Evolutionary conservation across 2,329 filamentous ascomycete species (phyloP), one percentile per base, ranked within the genome.

Genomic region (Clarireedia monteithiana): DNA sequence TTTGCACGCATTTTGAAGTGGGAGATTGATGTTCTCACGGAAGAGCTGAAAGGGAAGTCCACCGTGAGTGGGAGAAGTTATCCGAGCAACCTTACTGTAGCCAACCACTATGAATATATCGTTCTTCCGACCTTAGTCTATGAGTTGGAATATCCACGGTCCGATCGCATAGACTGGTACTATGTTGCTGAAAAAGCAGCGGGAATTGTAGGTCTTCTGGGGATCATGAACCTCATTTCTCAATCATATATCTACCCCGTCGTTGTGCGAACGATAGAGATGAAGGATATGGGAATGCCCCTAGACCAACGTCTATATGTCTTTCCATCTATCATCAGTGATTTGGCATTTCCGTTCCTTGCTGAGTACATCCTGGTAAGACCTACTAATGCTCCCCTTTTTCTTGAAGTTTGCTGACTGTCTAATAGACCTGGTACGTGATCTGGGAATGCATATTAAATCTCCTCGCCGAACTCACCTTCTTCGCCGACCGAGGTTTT

Each of bases 401-500:
- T 45, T 24, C 10, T 15, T 26, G 5, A 14, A n/a, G 6, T 40
- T 34, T 27, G 48, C 58, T 61, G 54, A 61, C 46, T n/a, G 7
- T 48, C 20, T 20, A 50, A 76, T 72, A 77, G 56, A 78, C 82
- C 0, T 92, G 88, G 85, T 91, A 91, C 68, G 78, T 92, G 27
- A 91, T 91, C 61, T 92, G 88, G 88, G 83, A 86, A 69, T 82
- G 81, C 3, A 80, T 85, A 38, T 75, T 91, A 58, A 91, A 91
- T 68, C 80, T 89, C 14, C 75, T 91, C 23, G 88, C 87, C 4
- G 88, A 92, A 70, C 68, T 91, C 55, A 91, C 87, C 0, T 76
- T 77, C 60, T 92, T 91, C 68, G 87, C 88, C 4, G 88, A 91
- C 67, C 81, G 88, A 48, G 85, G 82, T 59, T 91, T 91, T 70